Base-by-base conservation (phyloP, 768 basidiomycete species). In the Tubosaeta sp. region DNA sequence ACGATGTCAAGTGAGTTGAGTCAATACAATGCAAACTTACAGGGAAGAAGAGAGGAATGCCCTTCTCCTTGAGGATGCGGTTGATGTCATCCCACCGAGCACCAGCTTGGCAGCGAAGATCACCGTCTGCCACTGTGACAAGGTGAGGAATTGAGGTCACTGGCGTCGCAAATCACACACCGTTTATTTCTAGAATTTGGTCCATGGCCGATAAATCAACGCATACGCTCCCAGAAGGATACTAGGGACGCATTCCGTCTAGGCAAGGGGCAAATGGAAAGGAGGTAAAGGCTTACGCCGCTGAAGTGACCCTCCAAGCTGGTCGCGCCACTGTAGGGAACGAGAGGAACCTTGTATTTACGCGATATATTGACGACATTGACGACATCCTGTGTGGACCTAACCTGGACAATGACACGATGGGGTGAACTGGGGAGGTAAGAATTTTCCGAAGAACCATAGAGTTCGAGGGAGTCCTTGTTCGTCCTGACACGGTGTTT, bases 241-340 rank as follows among this genome's bases (percentile, higher is more conserved):
- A 54, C 77, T 78, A 50, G 8, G 37, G 26, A n/a, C 12, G 5
- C 6, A 8, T 48, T n/a, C 6, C 33, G n/a, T 56, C 42, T 46
- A 54, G 46, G 52, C 25, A 51, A 41, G 35, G 35, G 31, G 35
- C 41, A 46, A 32, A 44, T 9, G 7, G 4, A 29, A 34, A 29
- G 2, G 3, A 3, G 39, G 13, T 1, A 27, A 50, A 4, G 11
- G 68, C 76, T 51, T 52, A 89, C 88, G 27, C 87, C 88, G 44
- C 81, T 81, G 55, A 86, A 90, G 70, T 95, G 91, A 0, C 91
- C 91, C 65, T 95, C 93, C 12, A 95, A 75, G 61, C 85, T 86
- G 0, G 91, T 95, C 11, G 88, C 92, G 2, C 91, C 93, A 44
- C 86, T 84, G 61, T 86, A 94, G 3, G 91, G 82, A 14, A 82